Percentiles rank a stretch among this genome's conserved stretches.
Conservation (phyloP, 2,329 filamentous ascomycete species). For the Simplicillium aogashimaense region DNA sequence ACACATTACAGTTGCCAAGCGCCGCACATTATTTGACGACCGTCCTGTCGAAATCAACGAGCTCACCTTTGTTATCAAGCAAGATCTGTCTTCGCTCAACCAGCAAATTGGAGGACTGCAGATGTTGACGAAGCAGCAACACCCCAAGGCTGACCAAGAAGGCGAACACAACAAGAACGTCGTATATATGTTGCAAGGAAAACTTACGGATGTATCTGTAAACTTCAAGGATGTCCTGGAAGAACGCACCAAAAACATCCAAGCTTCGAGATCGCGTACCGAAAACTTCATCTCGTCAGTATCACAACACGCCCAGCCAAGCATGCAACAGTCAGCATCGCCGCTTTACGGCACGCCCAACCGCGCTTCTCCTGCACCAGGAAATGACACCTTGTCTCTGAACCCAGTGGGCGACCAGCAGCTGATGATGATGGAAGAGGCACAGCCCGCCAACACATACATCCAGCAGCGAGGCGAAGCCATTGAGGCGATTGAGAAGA, state of each 20-base stretch:
- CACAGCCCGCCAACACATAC: conserved; percentile 74
- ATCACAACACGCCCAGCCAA: conserved; percentile 61
- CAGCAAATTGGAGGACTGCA: conserved; percentile 82
- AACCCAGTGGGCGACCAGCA: conserved; percentile 77
- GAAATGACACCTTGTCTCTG: conserved; percentile 68
- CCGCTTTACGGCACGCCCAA: conserved; percentile 77
- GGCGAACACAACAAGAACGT: conserved; percentile 98
- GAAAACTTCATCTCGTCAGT: conserved; percentile 95
- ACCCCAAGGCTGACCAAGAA: conserved; percentile 67
- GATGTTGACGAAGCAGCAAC: conserved; percentile 63
- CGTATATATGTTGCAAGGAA: conserved; percentile 81
- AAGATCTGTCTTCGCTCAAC: conserved; percentile 78
- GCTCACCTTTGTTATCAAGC: conserved; percentile 95
- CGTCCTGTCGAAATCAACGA: conserved; percentile 94
- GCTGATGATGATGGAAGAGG: conserved; percentile 87
- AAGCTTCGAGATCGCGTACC: conserved; percentile 81
- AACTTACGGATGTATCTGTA: conserved; percentile 81
- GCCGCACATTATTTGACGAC: conserved; percentile 96
- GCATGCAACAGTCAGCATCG: conserved; percentile 66
- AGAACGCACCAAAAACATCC: conserved; percentile 94
- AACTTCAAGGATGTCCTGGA: conserved; percentile 98
- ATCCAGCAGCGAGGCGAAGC: conserved; percentile 91
- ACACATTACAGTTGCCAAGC: conserved; percentile 61
- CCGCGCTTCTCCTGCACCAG: conserved; percentile 55
- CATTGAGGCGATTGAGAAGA: conserved; percentile 93